Evolutionary conservation across 1,284 basidiomycete genomes (phyloP).

Genomic region (Boletus semigastroideus): DNA sequence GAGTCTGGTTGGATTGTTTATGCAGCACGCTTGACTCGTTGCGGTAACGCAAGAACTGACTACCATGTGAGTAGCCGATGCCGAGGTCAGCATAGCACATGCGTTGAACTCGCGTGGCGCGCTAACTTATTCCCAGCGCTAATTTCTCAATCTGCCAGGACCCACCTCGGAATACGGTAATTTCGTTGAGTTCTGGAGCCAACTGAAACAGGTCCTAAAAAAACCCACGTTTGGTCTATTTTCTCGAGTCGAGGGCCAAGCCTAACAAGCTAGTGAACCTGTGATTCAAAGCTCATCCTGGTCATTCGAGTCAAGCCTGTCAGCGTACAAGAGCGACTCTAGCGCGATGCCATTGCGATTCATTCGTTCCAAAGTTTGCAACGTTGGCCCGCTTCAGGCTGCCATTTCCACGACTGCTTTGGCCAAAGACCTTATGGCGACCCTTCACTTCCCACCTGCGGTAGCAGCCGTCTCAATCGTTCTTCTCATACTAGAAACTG

Average conservation of each 20-base stretch:
- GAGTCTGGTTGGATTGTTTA: too few relatives aligned
- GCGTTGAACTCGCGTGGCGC: too few relatives aligned
- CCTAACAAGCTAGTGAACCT: background rate
- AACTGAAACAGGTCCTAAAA: too few relatives aligned
- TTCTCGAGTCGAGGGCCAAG: too few relatives aligned
- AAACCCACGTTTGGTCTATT: background rate
- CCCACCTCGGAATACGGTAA: too few relatives aligned
- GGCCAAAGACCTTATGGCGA: constrained; percentile 22
- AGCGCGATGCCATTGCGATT: constrained; percentile 27
- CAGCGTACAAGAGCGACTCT: background rate
- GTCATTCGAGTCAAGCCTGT: background rate
- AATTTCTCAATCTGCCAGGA: too few relatives aligned
- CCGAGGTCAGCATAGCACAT: too few relatives aligned
- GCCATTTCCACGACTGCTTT: constrained; percentile 24
- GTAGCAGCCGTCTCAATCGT: constrained; percentile 42
- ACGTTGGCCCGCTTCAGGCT: constrained; percentile 24
- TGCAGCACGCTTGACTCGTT: too few relatives aligned
- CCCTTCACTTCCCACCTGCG: constrained; percentile 44
- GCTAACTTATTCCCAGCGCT: too few relatives aligned
- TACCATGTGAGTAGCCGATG: too few relatives aligned
- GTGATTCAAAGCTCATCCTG: background rate
- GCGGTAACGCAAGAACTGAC: too few relatives aligned
- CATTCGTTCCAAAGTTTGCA: constrained; percentile 26
- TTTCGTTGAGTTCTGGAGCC: background rate
- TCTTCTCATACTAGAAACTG: constrained; percentile 45